These are phyloP conservation scores for Vigna hirtella DNA, from an alignment of 306 rosid genomes.

Conservation along the genomic window DNA sequence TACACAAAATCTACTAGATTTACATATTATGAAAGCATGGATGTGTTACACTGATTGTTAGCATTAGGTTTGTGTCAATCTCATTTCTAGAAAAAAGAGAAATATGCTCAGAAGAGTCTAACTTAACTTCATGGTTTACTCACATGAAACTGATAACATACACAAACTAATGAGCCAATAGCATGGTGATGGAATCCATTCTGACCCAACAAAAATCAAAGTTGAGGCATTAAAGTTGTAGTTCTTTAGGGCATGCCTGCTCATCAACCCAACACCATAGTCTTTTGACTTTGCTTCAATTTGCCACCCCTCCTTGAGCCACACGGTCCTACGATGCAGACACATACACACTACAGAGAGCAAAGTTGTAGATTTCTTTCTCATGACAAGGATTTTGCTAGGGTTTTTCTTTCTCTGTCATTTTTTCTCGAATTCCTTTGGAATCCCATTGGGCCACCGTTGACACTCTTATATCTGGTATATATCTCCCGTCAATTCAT, in stretches of 20 bases:
- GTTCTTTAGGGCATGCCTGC: constrained; percentile 52
- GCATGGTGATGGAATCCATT: constrained; percentile 25
- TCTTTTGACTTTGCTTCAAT: constrained; percentile 34
- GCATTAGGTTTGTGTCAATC: neutral
- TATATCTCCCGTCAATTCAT: neutral
- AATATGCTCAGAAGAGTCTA: neutral
- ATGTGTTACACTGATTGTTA: neutral
- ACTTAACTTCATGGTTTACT: neutral
- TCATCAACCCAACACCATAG: constrained; percentile 41
- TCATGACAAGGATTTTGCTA: constrained; percentile 25
- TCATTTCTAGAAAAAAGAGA: neutral
- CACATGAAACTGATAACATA: neutral
- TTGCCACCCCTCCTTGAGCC: constrained; percentile 47
- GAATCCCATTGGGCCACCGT: constrained; percentile 29
- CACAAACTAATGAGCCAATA: neutral
- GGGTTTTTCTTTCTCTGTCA: constrained; percentile 16
- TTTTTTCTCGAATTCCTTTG: constrained; percentile 32
- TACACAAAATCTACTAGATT: neutral
- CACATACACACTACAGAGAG: neutral
- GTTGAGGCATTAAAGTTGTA: constrained; percentile 43
- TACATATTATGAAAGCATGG: neutral
- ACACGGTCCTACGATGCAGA: constrained; percentile 50
- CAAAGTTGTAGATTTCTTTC: constrained; percentile 25
- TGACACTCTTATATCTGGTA: neutral
- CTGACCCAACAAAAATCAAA: constrained; percentile 35